Base-by-base conservation (phyloP, 345 rosid genomes). In the Clarkia xantiana region DNA sequence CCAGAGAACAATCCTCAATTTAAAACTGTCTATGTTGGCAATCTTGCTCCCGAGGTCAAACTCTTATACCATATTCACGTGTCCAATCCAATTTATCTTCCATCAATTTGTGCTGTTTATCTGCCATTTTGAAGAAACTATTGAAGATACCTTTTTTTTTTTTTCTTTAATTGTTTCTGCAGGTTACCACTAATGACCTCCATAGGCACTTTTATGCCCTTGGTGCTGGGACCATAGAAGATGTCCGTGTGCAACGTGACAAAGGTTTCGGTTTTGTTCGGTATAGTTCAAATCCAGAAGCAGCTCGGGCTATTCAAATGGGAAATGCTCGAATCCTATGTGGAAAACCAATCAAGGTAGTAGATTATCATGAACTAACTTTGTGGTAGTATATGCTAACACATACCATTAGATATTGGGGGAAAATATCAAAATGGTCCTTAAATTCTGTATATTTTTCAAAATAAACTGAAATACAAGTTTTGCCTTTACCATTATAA, bases 261-360 rank as follows among this genome's bases (percentile, higher is more conserved):
- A 89, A 89, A 62, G 95, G 94, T 53, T 89, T 89, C 61, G 97
- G 97, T 39, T 89, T 89, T 63, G 94, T 89, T 53, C 80, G 95
- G 62, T 89, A 78, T 63, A 68, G 70, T 41, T 61, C 83, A 56
- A 95, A 80, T 55, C 65, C 77, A 10, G 97, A 82, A 61, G 94
- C 97, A 46, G 83, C 95, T 45, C 64, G 78, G 22, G 97, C 97
- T 57, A 89, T 89, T 68, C 95, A 82, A 66, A 64, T 80, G 72
- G 97, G 95, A 19, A 85, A 85, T 65, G 60, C 85, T 45, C 93
- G 68, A 13, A 49, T 66, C 67, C 79, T 88, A 15, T 85, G 51
- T 53, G 83, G 81, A 36, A 85, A 77, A 75, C 95, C 73, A 44
- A 78, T 89, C 13, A 89, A 78, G 87, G 94, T 83, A n/a, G n/a